Conservation (phyloP, 1,284 basidiomycete genomes). For the Earliella scabrosa region DNA sequence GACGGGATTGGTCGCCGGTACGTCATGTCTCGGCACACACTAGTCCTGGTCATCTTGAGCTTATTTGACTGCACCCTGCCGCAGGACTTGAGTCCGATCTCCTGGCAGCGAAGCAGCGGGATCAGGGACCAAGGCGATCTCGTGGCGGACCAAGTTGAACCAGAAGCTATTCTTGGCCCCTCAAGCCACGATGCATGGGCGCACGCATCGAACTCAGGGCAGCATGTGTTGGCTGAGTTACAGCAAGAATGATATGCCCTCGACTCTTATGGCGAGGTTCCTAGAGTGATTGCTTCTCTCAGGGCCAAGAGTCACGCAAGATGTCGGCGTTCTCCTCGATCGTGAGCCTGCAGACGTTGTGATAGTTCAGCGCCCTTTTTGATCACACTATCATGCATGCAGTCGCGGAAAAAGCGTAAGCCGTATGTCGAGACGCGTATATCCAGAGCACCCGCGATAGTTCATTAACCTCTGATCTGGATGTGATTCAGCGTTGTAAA, state of each 20-base stretch:
- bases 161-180: constrained; percentile 9
- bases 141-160: neutral
- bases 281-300: neutral
- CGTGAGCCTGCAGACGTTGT: neutral
- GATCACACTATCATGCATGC: neutral
- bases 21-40: constrained; percentile 14
- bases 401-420: neutral
- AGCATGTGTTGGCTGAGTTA: constrained; percentile 13
- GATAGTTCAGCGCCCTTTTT: neutral
- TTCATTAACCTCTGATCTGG: constrained; percentile 5
- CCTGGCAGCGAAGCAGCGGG: neutral
- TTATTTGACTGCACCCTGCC: constrained; percentile 15
- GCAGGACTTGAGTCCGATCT: constrained; percentile 4
- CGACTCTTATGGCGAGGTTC: neutral
- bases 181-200: constrained; percentile 1
- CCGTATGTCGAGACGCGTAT: neutral
- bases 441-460: constrained; percentile 21
- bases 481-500: constrained; percentile 8
- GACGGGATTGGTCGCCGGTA: constrained; percentile 6
- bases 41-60: constrained; percentile 12
- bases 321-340: neutral
- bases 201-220: constrained; percentile 4
- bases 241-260: constrained; percentile 3
- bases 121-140: constrained; percentile 20
- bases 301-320: neutral